These are phyloP conservation scores for Trichoderma citrinoviride DNA, from an alignment of 2,329 filamentous ascomycete genomes.

Conservation along the genomic window DNA sequence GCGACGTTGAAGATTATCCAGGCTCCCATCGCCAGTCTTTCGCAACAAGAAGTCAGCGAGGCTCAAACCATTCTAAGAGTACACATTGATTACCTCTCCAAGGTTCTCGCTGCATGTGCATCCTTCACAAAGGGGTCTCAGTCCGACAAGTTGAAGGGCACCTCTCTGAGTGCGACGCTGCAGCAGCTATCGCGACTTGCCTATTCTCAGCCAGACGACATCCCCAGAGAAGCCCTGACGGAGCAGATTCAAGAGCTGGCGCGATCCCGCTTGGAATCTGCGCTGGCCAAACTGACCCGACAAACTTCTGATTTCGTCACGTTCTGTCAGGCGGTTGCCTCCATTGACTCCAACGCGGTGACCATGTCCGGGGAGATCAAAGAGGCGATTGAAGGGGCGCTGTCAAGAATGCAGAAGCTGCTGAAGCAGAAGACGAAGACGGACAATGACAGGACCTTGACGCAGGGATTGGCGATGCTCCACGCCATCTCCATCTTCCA, in stretches of 20 bases:
- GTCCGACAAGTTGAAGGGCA: slow-evolving; percentile 32
- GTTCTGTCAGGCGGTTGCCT: slow-evolving; percentile 53
- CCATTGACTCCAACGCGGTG: slow-evolving; percentile 52
- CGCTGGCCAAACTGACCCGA: slow-evolving; percentile 57
- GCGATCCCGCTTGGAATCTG: slow-evolving; percentile 55
- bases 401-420: slow-evolving; percentile 53
- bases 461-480: slow-evolving; percentile 71
- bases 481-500: slow-evolving; percentile 84
- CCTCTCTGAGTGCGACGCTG: slow-evolving; percentile 42
- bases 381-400: slow-evolving; percentile 51
- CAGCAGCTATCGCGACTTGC: slow-evolving; percentile 54
- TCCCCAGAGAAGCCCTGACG: slow-evolving; percentile 45
- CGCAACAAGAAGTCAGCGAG: slow-evolving; percentile 30
- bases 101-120: slow-evolving; percentile 44
- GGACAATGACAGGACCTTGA: slow-evolving; percentile 40
- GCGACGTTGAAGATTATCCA: slow-evolving; percentile 49
- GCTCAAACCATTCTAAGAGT: slow-evolving; percentile 42
- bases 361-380: slow-evolving; percentile 56
- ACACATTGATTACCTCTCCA: slow-evolving; percentile 55
- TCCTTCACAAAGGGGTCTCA: slow-evolving; percentile 28
- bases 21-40: slow-evolving; percentile 39
- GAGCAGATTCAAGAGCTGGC: slow-evolving; percentile 54
- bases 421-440: slow-evolving; percentile 42
- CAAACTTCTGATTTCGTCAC: slow-evolving; percentile 52
- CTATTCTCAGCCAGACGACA: slow-evolving; percentile 48